Conservation (phyloP, 257 asterid species). For the Ligustrum vulgare region DNA sequence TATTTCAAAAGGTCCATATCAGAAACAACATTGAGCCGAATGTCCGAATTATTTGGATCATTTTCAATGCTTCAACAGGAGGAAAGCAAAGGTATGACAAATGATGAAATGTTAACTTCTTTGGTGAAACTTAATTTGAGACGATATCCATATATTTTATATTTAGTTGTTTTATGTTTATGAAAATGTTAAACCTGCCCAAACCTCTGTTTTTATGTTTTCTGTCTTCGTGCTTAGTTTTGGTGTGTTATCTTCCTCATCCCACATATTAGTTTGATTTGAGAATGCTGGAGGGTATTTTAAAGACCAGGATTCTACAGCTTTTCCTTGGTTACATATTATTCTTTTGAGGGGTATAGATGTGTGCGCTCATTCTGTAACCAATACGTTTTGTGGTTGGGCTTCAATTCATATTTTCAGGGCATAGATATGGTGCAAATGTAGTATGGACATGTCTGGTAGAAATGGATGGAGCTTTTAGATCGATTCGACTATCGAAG, state of each 20-base stretch:
- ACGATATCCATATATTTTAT: not conserved
- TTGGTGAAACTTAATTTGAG: constrained; percentile 5
- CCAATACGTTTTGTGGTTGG: not conserved
- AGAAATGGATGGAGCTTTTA: not conserved
- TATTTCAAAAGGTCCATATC: constrained; percentile 69
- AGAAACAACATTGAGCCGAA: constrained; percentile 63
- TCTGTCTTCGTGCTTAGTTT: not conserved
- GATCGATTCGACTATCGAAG: too few species aligned
- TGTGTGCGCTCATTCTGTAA: too few species aligned
- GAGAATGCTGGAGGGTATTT: not conserved
- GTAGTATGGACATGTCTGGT: not conserved
- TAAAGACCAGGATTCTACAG: not conserved
- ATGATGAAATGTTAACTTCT: constrained; percentile 1
- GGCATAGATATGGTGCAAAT: not conserved
- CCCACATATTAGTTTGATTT: not conserved
- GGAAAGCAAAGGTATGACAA: constrained; percentile 53
- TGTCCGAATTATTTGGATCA: constrained; percentile 68
- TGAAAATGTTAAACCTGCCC: not conserved
- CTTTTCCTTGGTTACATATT: not conserved
- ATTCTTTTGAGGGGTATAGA: not conserved
- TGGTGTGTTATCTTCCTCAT: not conserved
- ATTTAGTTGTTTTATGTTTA: not conserved
- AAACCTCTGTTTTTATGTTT: not conserved
- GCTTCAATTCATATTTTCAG: not conserved
- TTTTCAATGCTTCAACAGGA: constrained; percentile 51